Percentiles rank a stretch among this genome's conserved stretches.
Evolutionary conservation across 495 filamentous ascomycete genomes (phyloP).

Genomic region (Aspergillus taichungensis): DNA sequence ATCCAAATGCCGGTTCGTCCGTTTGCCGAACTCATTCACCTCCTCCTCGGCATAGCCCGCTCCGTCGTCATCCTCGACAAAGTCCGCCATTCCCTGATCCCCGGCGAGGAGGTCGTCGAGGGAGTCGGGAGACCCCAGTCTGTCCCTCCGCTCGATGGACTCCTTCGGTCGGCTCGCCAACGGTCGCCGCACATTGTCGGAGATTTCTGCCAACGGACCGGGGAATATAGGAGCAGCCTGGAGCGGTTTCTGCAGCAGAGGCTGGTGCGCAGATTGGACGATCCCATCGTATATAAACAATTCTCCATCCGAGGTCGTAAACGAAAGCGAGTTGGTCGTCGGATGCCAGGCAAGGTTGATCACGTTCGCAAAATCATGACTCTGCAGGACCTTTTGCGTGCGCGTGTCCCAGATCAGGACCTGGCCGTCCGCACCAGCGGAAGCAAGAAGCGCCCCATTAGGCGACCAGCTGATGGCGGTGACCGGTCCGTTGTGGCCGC

Average conservation of each 20-base stretch:
- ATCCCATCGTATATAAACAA: conserved; percentile 81
- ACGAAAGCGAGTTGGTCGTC: conserved; percentile 73
- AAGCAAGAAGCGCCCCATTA: conserved; percentile 80
- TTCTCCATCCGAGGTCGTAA: conserved; percentile 84
- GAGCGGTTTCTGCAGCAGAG: conserved; percentile 49
- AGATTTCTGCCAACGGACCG: conserved; percentile 65
- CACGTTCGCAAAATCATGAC: conserved; percentile 70
- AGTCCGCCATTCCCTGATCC: conserved; percentile 57
- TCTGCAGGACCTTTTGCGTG: conserved; percentile 59
- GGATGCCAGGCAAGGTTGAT: conserved; percentile 89
- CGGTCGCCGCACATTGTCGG: conserved; percentile 51
- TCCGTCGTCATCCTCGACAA: conserved; percentile 93
- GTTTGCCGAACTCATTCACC: conserved; percentile 53
- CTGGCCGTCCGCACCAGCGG: conserved; percentile 73
- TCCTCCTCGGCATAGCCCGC: conserved; percentile 65
- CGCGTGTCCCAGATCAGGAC: conserved; percentile 84
- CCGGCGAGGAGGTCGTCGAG: conserved; percentile 49
- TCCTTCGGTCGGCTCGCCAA: conserved; percentile 49
- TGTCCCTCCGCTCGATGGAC: conserved; percentile 28
- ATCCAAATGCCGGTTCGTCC: conserved; percentile 45
- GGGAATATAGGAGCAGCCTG: conserved; percentile 82
- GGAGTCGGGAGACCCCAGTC: conserved; percentile 45
- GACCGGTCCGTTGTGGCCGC: conserved; percentile 76
- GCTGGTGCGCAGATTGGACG: conserved; percentile 54
- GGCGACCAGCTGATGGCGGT: conserved; percentile 88